phyloP scores from a whole-genome alignment of 352 stramenopile genomes.

The Pythium scleroteichum region DNA sequence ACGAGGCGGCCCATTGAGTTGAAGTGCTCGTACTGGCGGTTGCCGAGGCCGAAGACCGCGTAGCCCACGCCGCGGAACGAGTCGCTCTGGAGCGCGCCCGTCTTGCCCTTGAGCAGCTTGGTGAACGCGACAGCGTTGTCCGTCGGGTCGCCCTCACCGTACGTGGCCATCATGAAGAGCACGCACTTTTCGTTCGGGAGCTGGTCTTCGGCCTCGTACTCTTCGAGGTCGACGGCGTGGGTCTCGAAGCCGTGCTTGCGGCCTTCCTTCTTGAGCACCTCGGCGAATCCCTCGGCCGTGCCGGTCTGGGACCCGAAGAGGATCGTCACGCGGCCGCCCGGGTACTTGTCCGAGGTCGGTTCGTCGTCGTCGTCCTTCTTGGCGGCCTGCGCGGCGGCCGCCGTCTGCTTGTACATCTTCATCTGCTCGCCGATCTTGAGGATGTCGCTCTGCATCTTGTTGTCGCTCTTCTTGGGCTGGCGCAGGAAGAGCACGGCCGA shows the following conservation, averaged over 20 bases:
- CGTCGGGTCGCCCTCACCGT: constrained; percentile 97
- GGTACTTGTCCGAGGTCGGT: constrained; percentile 30
- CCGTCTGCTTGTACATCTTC: constrained; percentile 77
- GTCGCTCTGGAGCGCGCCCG: constrained; percentile 20
- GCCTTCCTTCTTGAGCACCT: constrained; percentile 91
- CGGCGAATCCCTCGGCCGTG: constrained; percentile 96
- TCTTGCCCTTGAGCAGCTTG: constrained; percentile 86
- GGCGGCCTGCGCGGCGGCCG: constrained; percentile 28
- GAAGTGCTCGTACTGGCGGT: constrained; percentile 98
- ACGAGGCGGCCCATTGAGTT: constrained; percentile 95
- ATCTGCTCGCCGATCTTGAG: constrained; percentile 76
- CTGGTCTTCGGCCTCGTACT: constrained; percentile 83
- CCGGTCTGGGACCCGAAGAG: constrained; percentile 98
- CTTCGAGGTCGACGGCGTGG: constrained; percentile 93
- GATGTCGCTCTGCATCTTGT: constrained; percentile 61
- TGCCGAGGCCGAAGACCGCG: constrained; percentile 98
- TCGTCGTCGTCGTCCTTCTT: constrained; percentile 1
- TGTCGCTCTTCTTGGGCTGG: constrained; percentile 53
- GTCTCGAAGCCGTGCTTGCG: constrained; percentile 86
- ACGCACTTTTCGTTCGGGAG: constrained; percentile 60
- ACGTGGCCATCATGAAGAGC: constrained; percentile 97
- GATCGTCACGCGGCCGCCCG: constrained; percentile 83
- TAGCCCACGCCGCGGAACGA: constrained; percentile 78
- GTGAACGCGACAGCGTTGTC: constrained; percentile 97
- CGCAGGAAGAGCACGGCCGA: constrained; percentile 64